phyloP scores from a whole-genome alignment of 768 basidiomycete genomes.

The Albatrellus ellisii region DNA sequence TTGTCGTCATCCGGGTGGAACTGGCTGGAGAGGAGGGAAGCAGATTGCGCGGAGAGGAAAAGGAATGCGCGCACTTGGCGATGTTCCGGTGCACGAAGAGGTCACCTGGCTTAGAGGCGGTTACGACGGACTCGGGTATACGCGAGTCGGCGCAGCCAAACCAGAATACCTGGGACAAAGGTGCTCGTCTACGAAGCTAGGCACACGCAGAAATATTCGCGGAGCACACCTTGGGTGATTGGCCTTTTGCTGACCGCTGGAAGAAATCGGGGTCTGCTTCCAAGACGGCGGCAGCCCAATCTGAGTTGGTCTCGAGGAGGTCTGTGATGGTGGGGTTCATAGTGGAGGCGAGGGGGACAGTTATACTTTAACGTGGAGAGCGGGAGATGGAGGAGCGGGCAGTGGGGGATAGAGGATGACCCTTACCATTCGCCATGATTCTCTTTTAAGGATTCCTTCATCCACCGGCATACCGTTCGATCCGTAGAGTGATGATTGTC shows the following conservation, averaged over 20 bases:
- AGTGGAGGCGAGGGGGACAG: no score
- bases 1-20: conserved; percentile 61
- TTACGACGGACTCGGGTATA: conserved; percentile 68
- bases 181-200: no score
- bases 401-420: no score
- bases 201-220: no score
- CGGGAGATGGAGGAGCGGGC: no score
- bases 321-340: conserved; percentile 17
- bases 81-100: conserved; percentile 81
- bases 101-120: conserved; percentile 58
- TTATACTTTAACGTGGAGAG: no score
- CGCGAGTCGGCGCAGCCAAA: conserved; percentile 78
- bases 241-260: conserved; percentile 41
- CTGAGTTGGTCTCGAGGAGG: conserved; percentile 39
- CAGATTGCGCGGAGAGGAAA: not conserved
- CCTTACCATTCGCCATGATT: no score
- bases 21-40: conserved; percentile 33
- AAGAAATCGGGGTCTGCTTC: conserved; percentile 53
- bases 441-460: no score
- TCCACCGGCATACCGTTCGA: no score
- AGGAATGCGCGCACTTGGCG: conserved; percentile 49
- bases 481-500: no score
- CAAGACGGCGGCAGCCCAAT: conserved; percentile 57
- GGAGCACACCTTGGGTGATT: conserved; percentile 49
- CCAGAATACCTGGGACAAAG: conserved; percentile 76